phyloP scores from a whole-genome alignment of 345 rosid species.

The Camelina neglecta region DNA sequence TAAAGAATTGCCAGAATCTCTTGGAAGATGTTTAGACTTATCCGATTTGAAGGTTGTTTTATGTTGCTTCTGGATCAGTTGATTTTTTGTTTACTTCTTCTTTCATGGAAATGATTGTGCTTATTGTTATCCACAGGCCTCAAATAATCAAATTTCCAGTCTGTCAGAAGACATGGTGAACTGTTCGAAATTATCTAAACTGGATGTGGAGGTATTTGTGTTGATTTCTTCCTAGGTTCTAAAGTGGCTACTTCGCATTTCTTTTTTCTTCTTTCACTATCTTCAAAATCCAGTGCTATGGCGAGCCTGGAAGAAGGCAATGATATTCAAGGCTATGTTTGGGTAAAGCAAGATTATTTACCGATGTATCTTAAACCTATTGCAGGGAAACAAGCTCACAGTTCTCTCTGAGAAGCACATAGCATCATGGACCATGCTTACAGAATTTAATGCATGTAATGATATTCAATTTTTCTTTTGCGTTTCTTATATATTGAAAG shows the following conservation, averaged over 20 bases:
- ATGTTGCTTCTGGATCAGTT: constrained; percentile 35
- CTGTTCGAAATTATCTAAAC: constrained; percentile 72
- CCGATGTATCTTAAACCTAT: constrained; percentile 22
- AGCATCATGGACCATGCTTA: constrained; percentile 76
- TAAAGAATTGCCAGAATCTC: constrained; percentile 73
- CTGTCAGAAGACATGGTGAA: constrained; percentile 75
- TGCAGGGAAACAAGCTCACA: constrained; percentile 85
- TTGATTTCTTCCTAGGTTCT: background rate
- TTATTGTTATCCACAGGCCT: constrained; percentile 56
- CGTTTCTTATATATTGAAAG: constrained; percentile 1
- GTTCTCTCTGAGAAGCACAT: constrained; percentile 59
- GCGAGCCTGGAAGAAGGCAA: constrained; percentile 23
- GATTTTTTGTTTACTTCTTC: background rate
- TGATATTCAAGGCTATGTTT: background rate
- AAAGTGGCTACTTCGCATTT: constrained; percentile 11
- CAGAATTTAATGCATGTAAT: constrained; percentile 88
- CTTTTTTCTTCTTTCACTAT: constrained; percentile 9
- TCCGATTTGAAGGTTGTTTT: constrained; percentile 80
- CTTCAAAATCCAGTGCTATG: constrained; percentile 6
- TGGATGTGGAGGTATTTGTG: constrained; percentile 78
- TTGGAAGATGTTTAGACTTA: constrained; percentile 75
- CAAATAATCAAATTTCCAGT: constrained; percentile 67
- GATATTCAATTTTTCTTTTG: constrained; percentile 12
- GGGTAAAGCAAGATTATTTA: constrained; percentile 22
- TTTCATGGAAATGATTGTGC: constrained; percentile 29